phyloP scores from a whole-genome alignment of 495 filamentous ascomycete species.

The Pyrenula massariospora region DNA sequence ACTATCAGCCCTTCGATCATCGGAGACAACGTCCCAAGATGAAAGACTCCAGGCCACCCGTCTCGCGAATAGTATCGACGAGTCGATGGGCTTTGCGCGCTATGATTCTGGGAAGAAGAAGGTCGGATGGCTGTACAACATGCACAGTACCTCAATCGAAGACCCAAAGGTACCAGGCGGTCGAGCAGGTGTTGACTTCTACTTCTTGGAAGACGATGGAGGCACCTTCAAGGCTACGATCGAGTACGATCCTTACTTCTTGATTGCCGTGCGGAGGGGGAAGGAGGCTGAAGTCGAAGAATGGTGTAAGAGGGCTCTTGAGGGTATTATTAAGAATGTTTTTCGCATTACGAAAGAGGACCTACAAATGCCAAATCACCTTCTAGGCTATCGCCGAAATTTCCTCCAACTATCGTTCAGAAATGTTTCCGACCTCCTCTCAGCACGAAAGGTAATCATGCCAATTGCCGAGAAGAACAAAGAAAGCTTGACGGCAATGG shows the following conservation, averaged over 20 bases:
- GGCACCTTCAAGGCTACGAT: constrained; percentile 92
- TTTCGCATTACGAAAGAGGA: constrained; percentile 83
- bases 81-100: constrained; percentile 82
- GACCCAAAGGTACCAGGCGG: constrained; percentile 74
- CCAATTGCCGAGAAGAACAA: constrained; percentile 95
- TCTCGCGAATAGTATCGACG: constrained; percentile 84
- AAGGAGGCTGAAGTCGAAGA: constrained; percentile 91
- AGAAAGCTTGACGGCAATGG: constrained; percentile 88
- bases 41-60: constrained; percentile 73
- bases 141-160: constrained; percentile 79
- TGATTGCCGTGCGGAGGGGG: constrained; percentile 79
- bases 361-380: constrained; percentile 88
- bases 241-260: constrained; percentile 93
- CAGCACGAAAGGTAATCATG: constrained; percentile 68
- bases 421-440: constrained; percentile 77
- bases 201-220: constrained; percentile 91
- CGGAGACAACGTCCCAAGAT: constrained; percentile 77
- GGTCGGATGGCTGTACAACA: constrained; percentile 89
- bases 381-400: constrained; percentile 78
- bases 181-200: constrained; percentile 86
- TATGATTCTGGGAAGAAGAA: constrained; percentile 82
- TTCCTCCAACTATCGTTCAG: constrained; percentile 78
- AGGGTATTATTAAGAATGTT: constrained; percentile 70
- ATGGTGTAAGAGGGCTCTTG: constrained; percentile 78
- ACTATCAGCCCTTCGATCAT: constrained; percentile 56